phyloP scores from a whole-genome alignment of 495 filamentous ascomycete species.

The Opeltia flavorubescens region DNA sequence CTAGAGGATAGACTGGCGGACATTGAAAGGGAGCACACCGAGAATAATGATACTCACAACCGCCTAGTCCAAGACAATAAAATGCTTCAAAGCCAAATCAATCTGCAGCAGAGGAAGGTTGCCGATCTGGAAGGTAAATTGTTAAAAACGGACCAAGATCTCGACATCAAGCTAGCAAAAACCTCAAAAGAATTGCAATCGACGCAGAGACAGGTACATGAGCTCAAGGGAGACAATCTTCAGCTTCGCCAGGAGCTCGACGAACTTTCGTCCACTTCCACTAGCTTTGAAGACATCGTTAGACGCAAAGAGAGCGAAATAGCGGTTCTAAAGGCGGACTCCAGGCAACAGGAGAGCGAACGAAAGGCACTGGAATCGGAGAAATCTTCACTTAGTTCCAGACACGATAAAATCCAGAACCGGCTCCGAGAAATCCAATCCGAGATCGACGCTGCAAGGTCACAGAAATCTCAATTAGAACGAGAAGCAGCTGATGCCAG shows the following conservation, averaged over 20 bases:
- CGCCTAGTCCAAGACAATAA: slow-evolving; percentile 67
- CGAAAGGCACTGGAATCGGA: slow-evolving; percentile 65
- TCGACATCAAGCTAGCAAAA: slow-evolving; percentile 74
- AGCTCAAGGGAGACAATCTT: slow-evolving; percentile 67
- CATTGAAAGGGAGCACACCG: slow-evolving; percentile 48
- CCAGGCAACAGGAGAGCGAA: slow-evolving; percentile 63
- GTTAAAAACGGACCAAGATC: slow-evolving; percentile 73
- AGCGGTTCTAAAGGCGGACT: slow-evolving; percentile 66
- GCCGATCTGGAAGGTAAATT: slow-evolving; percentile 78
- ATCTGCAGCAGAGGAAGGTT: slow-evolving; percentile 77
- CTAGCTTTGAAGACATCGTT: slow-evolving; percentile 85
- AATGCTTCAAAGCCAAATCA: slow-evolving; percentile 83
- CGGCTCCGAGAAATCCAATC: slow-evolving; percentile 76
- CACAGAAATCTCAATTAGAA: slow-evolving; percentile 68
- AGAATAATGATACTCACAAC: slow-evolving; percentile 58
- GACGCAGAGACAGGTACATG: slow-evolving; percentile 53
- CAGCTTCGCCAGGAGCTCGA: slow-evolving; percentile 74
- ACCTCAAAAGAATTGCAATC: slow-evolving; percentile 69
- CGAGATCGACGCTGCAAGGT: slow-evolving; percentile 72
- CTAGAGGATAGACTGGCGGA: slow-evolving; percentile 55
- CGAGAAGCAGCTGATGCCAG: slow-evolving; percentile 84
- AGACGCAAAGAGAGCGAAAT: slow-evolving; percentile 89
- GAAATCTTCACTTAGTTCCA: slow-evolving; percentile 46
- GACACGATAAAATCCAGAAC: slow-evolving; percentile 66
- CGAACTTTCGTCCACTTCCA: slow-evolving; percentile 81